A percentile compares a stretch with the other conserved stretches of the same genome.
Conservation (phyloP, 345 rosid genomes). For the Bruguiera sexangula region DNA sequence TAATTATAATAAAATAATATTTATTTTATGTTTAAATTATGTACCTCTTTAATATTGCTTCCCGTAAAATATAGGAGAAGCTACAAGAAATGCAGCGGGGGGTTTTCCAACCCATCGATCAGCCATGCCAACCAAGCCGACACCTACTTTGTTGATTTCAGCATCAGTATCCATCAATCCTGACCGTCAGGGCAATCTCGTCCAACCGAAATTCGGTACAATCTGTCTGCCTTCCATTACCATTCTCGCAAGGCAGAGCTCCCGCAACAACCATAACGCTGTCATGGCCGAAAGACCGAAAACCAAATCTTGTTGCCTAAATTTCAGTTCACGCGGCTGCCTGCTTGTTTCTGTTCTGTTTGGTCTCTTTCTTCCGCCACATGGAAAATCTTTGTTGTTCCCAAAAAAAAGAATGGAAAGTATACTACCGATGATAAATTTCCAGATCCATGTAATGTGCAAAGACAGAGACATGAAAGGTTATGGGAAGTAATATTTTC, state of each 20-base stretch:
- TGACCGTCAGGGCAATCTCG: slow-evolving; percentile 7
- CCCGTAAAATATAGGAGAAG: background rate
- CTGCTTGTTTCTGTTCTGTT: too few relatives aligned
- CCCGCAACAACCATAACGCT: slow-evolving; percentile 1
- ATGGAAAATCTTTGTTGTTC: too few relatives aligned
- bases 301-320: too few relatives aligned
- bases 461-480: too few relatives aligned
- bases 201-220: background rate
- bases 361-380: too few relatives aligned
- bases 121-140: slow-evolving; percentile 2
- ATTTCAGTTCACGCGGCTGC: too few relatives aligned
- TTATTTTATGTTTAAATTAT: background rate
- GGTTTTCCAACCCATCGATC: slow-evolving; percentile 23
- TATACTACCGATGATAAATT: too few relatives aligned
- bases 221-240: too few relatives aligned
- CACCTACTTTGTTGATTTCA: background rate
- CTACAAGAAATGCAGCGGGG: background rate
- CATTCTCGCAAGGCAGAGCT: background rate
- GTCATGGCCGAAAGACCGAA: too few relatives aligned
- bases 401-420: too few relatives aligned
- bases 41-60: background rate
- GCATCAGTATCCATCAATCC: background rate
- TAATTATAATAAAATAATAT: background rate
- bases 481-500: too few relatives aligned
- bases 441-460: too few relatives aligned